Evolutionary conservation across 169 alveolate species (phyloP).

Genomic region (Theileria sp.): DNA sequence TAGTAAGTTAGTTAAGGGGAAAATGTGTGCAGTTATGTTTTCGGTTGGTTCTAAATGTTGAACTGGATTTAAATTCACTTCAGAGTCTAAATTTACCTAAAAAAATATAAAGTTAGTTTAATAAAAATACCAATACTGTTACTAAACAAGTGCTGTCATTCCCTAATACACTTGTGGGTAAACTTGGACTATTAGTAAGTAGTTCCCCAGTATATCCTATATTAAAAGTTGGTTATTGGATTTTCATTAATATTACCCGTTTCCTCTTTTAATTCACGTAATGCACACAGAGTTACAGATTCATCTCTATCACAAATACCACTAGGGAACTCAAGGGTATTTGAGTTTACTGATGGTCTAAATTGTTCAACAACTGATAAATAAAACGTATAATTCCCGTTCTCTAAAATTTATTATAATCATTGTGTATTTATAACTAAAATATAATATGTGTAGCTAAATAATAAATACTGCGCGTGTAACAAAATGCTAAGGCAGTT

Average conservation of each 20-base stretch:
- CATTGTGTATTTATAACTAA: neutral
- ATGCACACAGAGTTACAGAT: neutral
- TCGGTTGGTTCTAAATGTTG: slow-evolving; percentile 26
- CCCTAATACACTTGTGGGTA: slow-evolving; percentile 24
- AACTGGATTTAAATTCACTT: slow-evolving; percentile 25
- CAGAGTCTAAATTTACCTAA: slow-evolving; percentile 20
- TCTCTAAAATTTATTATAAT: neutral
- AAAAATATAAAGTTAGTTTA: neutral
- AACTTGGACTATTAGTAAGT: slow-evolving; percentile 1
- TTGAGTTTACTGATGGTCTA: slow-evolving; percentile 20
- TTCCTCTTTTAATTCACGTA: slow-evolving; percentile 40
- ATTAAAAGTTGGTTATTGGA: neutral
- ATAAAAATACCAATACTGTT: slow-evolving; percentile 19
- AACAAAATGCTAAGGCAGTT: slow-evolving; percentile 24
- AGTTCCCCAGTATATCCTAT: slow-evolving; percentile 23
- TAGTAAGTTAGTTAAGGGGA: slow-evolving; percentile 2
- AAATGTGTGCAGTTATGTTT: slow-evolving; percentile 10
- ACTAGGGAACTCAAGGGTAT: slow-evolving; percentile 31
- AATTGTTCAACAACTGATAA: slow-evolving; percentile 30
- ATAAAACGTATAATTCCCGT: neutral
- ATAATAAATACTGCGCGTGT: neutral
- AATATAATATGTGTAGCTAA: neutral
- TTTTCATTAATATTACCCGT: neutral
- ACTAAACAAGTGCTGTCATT: slow-evolving; percentile 26
- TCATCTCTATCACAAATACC: slow-evolving; percentile 29